These are phyloP conservation scores for Daldinia eschscholtzii DNA, from an alignment of 2,329 filamentous ascomycete genomes.

Conservation along the genomic window DNA sequence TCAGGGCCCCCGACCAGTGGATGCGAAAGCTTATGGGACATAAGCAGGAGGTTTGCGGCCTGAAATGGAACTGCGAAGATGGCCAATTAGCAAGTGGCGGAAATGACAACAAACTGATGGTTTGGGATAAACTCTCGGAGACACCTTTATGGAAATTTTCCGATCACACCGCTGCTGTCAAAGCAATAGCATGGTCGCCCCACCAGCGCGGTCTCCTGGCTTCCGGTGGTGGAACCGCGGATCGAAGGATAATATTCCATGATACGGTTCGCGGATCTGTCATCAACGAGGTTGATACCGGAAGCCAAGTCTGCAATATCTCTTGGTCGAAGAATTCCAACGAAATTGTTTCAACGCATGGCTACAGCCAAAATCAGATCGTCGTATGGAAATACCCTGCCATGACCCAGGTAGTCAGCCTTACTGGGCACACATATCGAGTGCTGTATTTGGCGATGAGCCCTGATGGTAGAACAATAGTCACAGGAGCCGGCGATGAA, in stretches of 20 bases:
- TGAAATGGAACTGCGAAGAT: conserved; percentile 97
- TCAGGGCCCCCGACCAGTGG: conserved; percentile 92
- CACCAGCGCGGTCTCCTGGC: conserved; percentile 95
- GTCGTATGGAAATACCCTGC: conserved; percentile 99
- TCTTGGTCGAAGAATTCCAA: conserved; percentile 98
- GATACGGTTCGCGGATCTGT: conserved; percentile 87
- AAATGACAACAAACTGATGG: conserved; percentile 98
- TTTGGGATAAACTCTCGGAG: conserved; percentile 97
- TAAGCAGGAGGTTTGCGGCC: conserved; percentile 96
- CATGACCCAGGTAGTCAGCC: conserved; percentile 95
- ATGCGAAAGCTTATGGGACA: conserved; percentile 89
- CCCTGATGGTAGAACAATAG: conserved; percentile 91
- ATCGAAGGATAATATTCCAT: conserved; percentile 97
- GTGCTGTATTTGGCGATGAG: conserved; percentile 98
- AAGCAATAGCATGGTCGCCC: conserved; percentile 97
- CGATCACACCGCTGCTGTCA: conserved; percentile 95
- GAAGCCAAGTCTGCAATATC: conserved; percentile 98
- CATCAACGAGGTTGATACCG: conserved; percentile 92
- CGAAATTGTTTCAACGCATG: conserved; percentile 96
- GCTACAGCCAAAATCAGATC: conserved; percentile 98
- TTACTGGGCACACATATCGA: conserved; percentile 96
- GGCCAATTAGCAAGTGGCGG: conserved; percentile 94
- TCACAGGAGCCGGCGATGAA: conserved; percentile 96
- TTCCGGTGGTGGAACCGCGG: conserved; percentile 94
- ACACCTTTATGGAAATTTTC: conserved; percentile 94